phyloP scores from a whole-genome alignment of 768 basidiomycete species.

The Erythrobasidium yunnanense region DNA sequence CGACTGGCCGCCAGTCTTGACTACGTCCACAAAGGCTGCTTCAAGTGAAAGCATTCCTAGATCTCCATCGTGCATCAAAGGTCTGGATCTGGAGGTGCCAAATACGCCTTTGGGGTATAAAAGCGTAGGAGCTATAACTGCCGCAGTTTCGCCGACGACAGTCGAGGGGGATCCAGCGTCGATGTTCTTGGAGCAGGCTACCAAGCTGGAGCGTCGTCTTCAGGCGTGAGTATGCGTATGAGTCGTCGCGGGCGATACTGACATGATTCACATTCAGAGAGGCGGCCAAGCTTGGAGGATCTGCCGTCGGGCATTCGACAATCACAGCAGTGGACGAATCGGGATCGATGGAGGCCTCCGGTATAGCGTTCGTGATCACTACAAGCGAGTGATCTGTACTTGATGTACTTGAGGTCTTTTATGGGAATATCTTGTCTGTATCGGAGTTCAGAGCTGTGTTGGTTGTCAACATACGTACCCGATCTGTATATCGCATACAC shows the following conservation, averaged over 20 bases:
- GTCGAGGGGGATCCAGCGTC: neutral
- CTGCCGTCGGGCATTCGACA: conserved; percentile 4
- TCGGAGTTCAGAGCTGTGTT: too few relatives aligned
- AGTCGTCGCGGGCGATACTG: neutral
- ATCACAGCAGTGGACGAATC: conserved; percentile 11
- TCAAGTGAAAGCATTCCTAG: neutral
- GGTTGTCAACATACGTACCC: too few relatives aligned
- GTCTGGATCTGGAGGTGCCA: neutral
- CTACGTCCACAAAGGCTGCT: neutral
- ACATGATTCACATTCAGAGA: neutral
- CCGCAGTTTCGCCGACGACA: conserved; percentile 6
- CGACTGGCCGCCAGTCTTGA: neutral
- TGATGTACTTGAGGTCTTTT: too few relatives aligned
- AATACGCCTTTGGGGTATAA: conserved; percentile 2
- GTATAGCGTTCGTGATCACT: conserved; percentile 15
- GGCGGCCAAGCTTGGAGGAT: conserved; percentile 1
- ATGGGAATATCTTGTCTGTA: too few relatives aligned
- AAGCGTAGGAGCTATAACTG: conserved; percentile 10
- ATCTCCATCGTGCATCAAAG: conserved; percentile 11
- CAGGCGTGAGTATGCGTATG: neutral
- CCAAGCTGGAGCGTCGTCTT: conserved; percentile 10
- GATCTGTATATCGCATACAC: too few relatives aligned
- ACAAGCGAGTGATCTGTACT: too few relatives aligned
- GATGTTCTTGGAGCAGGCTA: conserved; percentile 8
- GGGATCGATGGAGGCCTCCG: conserved; percentile 16